Percentiles rank a stretch among this genome's conserved stretches.
Evolutionary conservation across 2,329 filamentous ascomycete genomes (phyloP).

Genomic region (Botrytis tulipae): DNA sequence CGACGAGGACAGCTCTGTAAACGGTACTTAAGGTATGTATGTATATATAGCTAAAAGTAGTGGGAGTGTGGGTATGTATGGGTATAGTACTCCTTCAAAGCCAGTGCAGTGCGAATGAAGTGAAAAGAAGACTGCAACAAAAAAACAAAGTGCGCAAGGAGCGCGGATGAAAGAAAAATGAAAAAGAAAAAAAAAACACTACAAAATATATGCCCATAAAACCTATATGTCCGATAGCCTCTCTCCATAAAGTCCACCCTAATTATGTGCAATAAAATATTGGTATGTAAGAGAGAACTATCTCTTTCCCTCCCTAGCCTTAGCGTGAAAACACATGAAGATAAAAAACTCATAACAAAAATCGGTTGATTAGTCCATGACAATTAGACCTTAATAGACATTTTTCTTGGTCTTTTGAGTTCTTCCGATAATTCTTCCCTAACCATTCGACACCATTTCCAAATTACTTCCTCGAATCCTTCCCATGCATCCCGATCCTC

Average conservation of each 20-base stretch:
- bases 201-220: slow-evolving; percentile 13
- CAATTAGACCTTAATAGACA: slow-evolving; percentile 21
- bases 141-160: not conserved
- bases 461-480: slow-evolving; percentile 78
- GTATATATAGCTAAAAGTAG: not conserved
- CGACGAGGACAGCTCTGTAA: not conserved
- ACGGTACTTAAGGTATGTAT: not conserved
- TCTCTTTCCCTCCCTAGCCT: not conserved
- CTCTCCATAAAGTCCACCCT: slow-evolving; percentile 2
- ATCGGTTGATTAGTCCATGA: slow-evolving; percentile 9
- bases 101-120: not conserved
- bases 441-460: slow-evolving; percentile 79
- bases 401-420: slow-evolving; percentile 38
- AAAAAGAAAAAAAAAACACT: slow-evolving; percentile 10
- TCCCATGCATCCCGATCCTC: slow-evolving; percentile 67
- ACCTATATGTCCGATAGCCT: slow-evolving; percentile 7
- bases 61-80: slow-evolving; percentile 16
- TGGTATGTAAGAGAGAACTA: not conserved
- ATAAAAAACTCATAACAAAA: slow-evolving; percentile 11
- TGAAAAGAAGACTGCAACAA: not conserved
- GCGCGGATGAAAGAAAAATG: not conserved
- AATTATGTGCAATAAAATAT: slow-evolving; percentile 15
- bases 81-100: slow-evolving; percentile 17
- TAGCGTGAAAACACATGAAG: not conserved
- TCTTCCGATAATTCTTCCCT: slow-evolving; percentile 80